Evolutionary conservation across 352 stramenopile genomes (phyloP).

Genomic region (Phytophthora sansomeana): DNA sequence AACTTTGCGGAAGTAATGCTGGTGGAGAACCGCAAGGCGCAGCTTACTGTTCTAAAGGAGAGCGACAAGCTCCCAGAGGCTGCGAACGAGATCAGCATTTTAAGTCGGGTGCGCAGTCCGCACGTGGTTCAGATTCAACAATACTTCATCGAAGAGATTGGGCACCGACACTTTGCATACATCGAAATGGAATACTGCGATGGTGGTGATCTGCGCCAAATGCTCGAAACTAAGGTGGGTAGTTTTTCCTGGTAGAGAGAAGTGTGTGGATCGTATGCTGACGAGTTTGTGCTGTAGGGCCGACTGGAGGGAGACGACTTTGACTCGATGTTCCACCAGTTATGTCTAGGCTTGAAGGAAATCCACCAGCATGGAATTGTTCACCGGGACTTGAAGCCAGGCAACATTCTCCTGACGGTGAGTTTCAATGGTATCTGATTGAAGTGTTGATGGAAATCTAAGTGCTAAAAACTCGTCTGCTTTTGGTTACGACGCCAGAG

Average conservation of each 20-base stretch:
- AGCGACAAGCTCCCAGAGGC: slow-evolving; percentile 83
- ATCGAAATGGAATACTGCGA: slow-evolving; percentile 89
- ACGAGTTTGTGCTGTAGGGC: slow-evolving; percentile 37
- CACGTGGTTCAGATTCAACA: slow-evolving; percentile 77
- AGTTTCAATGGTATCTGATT: background rate
- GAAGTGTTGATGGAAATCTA: background rate
- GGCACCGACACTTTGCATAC: slow-evolving; percentile 79
- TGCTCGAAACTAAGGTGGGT: slow-evolving; percentile 47
- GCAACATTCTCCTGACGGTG: slow-evolving; percentile 80
- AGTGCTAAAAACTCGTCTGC: background rate
- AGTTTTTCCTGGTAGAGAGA: background rate
- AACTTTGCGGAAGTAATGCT: slow-evolving; percentile 87
- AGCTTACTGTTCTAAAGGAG: slow-evolving; percentile 77
- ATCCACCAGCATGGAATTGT: slow-evolving; percentile 75
- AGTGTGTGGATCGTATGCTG: background rate
- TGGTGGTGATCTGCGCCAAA: slow-evolving; percentile 54
- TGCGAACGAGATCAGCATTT: slow-evolving; percentile 78
- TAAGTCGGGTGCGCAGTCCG: slow-evolving; percentile 63
- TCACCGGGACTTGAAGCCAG: slow-evolving; percentile 82
- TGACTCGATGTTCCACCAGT: slow-evolving; percentile 65
- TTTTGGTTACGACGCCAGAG: slow-evolving; percentile 38
- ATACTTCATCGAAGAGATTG: slow-evolving; percentile 86
- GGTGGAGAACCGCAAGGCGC: slow-evolving; percentile 49
- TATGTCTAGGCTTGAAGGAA: slow-evolving; percentile 72
- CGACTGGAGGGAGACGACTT: slow-evolving; percentile 55